phyloP scores from a whole-genome alignment of 78 protist genomes.

The Acrasis kona region DNA sequence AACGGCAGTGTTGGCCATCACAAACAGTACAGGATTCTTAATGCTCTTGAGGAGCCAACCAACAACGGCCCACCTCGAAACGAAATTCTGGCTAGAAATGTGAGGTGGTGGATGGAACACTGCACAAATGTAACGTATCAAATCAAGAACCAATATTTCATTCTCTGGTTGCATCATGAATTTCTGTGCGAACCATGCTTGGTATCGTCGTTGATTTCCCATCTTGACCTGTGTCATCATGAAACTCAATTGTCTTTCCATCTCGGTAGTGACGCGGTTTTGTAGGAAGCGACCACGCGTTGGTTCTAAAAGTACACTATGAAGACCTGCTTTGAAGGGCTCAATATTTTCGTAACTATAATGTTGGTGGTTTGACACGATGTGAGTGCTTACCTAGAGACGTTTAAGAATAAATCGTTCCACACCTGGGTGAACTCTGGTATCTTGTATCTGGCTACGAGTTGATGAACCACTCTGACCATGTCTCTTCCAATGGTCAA shows the following conservation, averaged over 20 bases:
- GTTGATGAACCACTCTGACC: background rate
- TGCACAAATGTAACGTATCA: background rate
- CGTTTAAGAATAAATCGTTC: too few relatives aligned
- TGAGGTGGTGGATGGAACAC: background rate
- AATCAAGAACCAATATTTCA: background rate
- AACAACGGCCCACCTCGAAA: background rate
- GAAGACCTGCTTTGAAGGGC: background rate
- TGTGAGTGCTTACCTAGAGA: too few relatives aligned
- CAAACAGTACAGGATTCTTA: background rate
- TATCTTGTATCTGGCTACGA: too few relatives aligned
- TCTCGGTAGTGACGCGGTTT: background rate
- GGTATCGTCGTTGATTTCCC: background rate
- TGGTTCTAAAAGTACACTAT: background rate
- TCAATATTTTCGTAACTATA: background rate
- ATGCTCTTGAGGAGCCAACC: background rate
- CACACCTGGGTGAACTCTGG: too few relatives aligned
- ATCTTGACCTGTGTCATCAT: background rate
- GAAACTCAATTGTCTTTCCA: background rate
- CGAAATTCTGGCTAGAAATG: background rate
- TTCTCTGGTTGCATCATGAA: background rate
- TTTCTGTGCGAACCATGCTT: background rate
- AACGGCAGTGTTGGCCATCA: background rate
- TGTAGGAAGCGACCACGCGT: background rate
- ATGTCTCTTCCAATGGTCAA: background rate
- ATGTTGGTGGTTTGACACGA: background rate